Conservation (phyloP, 2,329 filamentous ascomycete genomes). For the Diplodia intermedia region DNA sequence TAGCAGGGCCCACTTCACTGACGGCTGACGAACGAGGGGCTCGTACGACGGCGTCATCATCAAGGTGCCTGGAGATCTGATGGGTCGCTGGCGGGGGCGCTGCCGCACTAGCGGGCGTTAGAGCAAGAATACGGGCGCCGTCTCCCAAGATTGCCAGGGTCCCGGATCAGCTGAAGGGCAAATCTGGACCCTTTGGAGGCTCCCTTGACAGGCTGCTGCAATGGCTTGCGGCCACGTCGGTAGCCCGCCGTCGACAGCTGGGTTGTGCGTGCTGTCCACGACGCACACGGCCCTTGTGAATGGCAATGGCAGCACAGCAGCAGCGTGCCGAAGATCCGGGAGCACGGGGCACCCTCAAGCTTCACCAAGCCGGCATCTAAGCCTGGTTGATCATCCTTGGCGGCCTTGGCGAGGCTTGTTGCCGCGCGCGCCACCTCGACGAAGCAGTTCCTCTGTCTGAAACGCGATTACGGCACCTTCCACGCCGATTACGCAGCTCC, state of each 20-base stretch:
- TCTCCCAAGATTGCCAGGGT: slow-evolving; percentile 26
- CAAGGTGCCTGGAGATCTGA: slow-evolving; percentile 31
- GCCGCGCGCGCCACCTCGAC: neutral
- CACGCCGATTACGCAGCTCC: slow-evolving; percentile 23
- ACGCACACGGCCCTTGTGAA: slow-evolving; percentile 2
- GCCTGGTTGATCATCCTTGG: slow-evolving; percentile 5
- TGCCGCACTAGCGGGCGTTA: slow-evolving; percentile 23
- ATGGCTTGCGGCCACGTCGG: slow-evolving; percentile 3
- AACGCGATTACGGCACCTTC: slow-evolving; percentile 19
- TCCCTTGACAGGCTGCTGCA: neutral
- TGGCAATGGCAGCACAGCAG: neutral
- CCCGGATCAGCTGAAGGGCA: slow-evolving; percentile 20
- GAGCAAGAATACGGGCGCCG: slow-evolving; percentile 28
- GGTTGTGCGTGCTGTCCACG: neutral
- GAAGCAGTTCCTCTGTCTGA: slow-evolving; percentile 2
- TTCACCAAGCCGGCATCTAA: slow-evolving; percentile 26
- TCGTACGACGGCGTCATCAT: slow-evolving; percentile 13
- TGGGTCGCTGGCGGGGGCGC: slow-evolving; percentile 18
- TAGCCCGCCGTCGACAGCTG: no score
- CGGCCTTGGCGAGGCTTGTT: slow-evolving; percentile 23
- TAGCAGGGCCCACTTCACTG: slow-evolving; percentile 12
- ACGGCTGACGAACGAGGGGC: slow-evolving; percentile 10
- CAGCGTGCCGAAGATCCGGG: slow-evolving; percentile 18
- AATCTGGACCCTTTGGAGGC: slow-evolving; percentile 14
- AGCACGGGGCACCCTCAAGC: slow-evolving; percentile 9